phyloP scores from a whole-genome alignment of 371 early-diverging fungal genomes.

The Conidiobolus incongruus region DNA sequence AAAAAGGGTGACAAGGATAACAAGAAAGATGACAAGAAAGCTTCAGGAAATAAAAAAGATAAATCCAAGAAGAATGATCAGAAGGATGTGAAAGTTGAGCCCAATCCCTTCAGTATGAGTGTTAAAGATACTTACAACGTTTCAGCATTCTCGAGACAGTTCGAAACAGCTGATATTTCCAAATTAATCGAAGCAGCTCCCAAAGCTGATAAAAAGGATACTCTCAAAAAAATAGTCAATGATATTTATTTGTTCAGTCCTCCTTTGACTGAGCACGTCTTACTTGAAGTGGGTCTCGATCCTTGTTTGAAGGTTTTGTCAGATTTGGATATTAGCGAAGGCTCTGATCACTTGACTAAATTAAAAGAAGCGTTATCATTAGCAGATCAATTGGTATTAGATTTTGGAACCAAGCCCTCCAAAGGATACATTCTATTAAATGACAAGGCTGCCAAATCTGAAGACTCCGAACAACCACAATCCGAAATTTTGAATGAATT shows the following conservation, averaged over 20 bases:
- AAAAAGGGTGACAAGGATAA: neutral
- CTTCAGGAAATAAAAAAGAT: neutral
- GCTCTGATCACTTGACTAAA: slow-evolving; percentile 10
- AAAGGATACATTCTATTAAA: slow-evolving; percentile 28
- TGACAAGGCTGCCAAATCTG: neutral
- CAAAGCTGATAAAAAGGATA: slow-evolving; percentile 24
- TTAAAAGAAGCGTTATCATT: slow-evolving; percentile 19
- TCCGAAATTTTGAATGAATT: slow-evolving; percentile 55
- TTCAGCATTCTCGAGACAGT: slow-evolving; percentile 21
- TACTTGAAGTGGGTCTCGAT: slow-evolving; percentile 39
- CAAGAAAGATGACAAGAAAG: too few relatives aligned
- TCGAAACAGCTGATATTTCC: slow-evolving; percentile 27
- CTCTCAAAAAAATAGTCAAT: slow-evolving; percentile 51
- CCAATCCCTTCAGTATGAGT: slow-evolving; percentile 22
- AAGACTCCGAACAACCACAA: too few relatives aligned
- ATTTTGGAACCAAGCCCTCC: slow-evolving; percentile 15
- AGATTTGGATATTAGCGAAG: slow-evolving; percentile 24
- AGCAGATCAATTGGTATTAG: slow-evolving; percentile 28
- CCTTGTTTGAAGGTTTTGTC: slow-evolving; percentile 31
- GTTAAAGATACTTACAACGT: slow-evolving; percentile 59
- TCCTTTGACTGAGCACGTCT: slow-evolving; percentile 70
- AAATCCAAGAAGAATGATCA: neutral
- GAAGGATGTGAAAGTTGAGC: neutral
- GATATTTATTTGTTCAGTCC: slow-evolving; percentile 54
- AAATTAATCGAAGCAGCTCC: slow-evolving; percentile 6